phyloP scores from a whole-genome alignment of 169 alveolate species.

The Perkinsus marinus region DNA sequence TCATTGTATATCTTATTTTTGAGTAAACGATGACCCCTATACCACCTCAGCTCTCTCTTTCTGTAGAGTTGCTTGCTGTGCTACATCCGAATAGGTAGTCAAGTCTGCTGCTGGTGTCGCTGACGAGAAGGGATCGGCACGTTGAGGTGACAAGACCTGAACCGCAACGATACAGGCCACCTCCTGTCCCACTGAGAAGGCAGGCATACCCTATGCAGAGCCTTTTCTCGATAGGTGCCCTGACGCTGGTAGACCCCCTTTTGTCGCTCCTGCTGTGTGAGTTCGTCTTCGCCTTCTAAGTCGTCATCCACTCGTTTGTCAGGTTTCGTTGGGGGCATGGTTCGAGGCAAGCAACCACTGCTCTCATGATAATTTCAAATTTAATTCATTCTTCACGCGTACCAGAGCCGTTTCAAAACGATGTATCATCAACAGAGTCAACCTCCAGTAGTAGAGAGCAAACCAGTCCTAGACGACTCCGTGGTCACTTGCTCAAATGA shows the following conservation, averaged over 20 bases:
- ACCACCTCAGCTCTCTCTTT: slow-evolving; percentile 28
- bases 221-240: background rate
- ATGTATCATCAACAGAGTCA: too few relatives aligned
- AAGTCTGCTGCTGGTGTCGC: slow-evolving; percentile 39
- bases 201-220: background rate
- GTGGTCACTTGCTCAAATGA: too few relatives aligned
- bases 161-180: background rate
- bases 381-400: too few relatives aligned
- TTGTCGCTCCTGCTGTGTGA: background rate
- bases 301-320: background rate
- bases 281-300: background rate
- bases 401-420: too few relatives aligned
- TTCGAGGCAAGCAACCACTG: background rate
- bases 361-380: too few relatives aligned
- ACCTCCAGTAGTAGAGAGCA: too few relatives aligned
- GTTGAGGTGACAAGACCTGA: slow-evolving; percentile 52
- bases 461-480: too few relatives aligned
- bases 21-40: too few relatives aligned
- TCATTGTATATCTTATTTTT: too few relatives aligned
- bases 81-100: slow-evolving; percentile 20
- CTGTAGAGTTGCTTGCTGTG: slow-evolving; percentile 28
- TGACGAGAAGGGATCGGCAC: slow-evolving; percentile 59
- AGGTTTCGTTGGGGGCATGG: background rate
- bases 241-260: background rate
- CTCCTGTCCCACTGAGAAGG: too few relatives aligned